Evolutionary conservation across 2,329 filamentous ascomycete species (phyloP).

Genomic region (Fusarium sp.): DNA sequence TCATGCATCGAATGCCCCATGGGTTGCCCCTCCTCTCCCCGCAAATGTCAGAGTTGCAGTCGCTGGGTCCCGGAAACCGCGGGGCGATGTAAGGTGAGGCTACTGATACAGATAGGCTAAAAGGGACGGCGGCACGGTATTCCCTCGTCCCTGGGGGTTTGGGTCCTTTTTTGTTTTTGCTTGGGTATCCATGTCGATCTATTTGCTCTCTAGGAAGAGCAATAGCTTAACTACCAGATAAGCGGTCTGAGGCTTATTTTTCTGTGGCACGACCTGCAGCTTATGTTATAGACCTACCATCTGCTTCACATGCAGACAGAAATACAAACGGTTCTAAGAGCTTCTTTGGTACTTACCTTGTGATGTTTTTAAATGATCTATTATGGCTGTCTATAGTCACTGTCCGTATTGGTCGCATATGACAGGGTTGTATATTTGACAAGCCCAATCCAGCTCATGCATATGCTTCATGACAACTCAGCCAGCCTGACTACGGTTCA

Average conservation of each 20-base stretch:
- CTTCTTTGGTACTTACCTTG: not conserved
- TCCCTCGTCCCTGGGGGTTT: conserved; percentile 19
- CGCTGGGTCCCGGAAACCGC: conserved; percentile 31
- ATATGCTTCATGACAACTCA: conserved; percentile 23
- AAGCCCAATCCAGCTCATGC: conserved; percentile 1
- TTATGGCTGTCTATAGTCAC: not conserved
- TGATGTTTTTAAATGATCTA: not conserved
- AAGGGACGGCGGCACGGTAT: conserved; percentile 25
- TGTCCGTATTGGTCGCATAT: not conserved
- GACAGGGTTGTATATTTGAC: not conserved
- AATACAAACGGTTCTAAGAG: conserved; percentile 4
- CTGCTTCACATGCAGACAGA: conserved; percentile 4
- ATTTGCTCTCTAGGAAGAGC: not conserved
- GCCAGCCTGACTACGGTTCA: conserved; percentile 4
- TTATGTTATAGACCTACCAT: not conserved
- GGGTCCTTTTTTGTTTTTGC: not conserved
- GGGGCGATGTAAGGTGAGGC: conserved; percentile 31
- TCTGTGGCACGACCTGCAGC: not conserved
- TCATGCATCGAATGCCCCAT: not conserved
- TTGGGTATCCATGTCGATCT: not conserved
- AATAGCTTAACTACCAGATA: not conserved
- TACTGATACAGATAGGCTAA: conserved; percentile 37
- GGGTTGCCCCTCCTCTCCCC: conserved; percentile 37
- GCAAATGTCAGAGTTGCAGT: conserved; percentile 43
- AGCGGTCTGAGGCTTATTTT: not conserved